Base-by-base conservation (phyloP, 164 flowering plant genomes). In the Hamamelis virginiana region DNA sequence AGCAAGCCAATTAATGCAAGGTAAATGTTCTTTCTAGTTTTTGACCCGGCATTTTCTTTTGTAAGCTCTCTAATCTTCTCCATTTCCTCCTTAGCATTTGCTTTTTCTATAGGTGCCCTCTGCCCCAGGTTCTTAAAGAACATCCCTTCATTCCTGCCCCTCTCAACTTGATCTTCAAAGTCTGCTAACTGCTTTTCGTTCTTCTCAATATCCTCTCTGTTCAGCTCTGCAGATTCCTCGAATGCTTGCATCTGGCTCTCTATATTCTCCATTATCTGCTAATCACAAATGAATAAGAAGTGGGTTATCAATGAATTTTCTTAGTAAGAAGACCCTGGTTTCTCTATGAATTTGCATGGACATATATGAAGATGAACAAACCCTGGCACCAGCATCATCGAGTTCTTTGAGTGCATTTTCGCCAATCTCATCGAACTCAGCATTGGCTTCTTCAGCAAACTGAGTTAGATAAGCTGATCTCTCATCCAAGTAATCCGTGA, bases 381-480 rank as follows among this genome's bases (percentile, higher is more conserved):
- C 92, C 91, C 87, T 69, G 28, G 77, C 72, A 45, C 82, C 72
- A 21, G 97, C 92, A 80, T 91, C 92, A 28, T 94, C 89, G 6
- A 94, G 88, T 61, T 72, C 97, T 67, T 76, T 83, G 74, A 88
- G 83, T 1, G 96, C 94, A 53, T 83, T 80, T 72, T 92, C 96
- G 21, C 91, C 96, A 19, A 91, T 80, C 60, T 80, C 83, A 68
- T 92, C 91, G 23, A 95, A 82, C 79, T 91, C 97, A 18, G 86
- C 80, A 64, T 80, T 86, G 77, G 97, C 97, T 23, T 91, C 92
- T 74, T 95, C 96, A 0, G 87, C 93, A 56, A 89, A 91, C 74
- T 91, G 77, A 33, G 92, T 85, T 15, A 91, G 78, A 66, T 89
- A 87, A 51, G 75, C 87, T 1, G 96, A 84, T 10, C 85, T 72